Evolutionary conservation across 257 asterid species (phyloP).

Genomic region (Nyctanthes arbortristis): DNA sequence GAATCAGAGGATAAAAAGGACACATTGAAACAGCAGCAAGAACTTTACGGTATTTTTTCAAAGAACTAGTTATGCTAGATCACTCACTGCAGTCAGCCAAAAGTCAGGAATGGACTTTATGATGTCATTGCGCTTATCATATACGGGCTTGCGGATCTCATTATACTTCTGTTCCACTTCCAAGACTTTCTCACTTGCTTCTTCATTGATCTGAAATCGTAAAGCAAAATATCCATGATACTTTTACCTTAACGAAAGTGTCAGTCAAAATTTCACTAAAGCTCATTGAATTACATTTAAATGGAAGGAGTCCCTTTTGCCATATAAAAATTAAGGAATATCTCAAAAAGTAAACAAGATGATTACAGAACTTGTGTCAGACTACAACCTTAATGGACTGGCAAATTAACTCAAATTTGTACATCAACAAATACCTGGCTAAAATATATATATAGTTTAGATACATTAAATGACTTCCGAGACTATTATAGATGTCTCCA

Average conservation of each 20-base stretch:
- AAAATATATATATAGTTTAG: not conserved
- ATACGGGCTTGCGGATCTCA: conserved; percentile 78
- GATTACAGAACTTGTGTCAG: not conserved
- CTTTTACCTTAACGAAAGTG: not conserved
- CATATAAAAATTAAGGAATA: not conserved
- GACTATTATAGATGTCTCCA: not conserved
- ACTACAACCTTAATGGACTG: not conserved
- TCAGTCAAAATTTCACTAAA: conserved; percentile 8
- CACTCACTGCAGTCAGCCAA: conserved; percentile 94
- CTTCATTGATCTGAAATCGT: conserved; percentile 81
- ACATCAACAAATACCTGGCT: not conserved
- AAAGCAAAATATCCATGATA: conserved; percentile 3
- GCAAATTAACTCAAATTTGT: not conserved
- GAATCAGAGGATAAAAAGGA: not conserved
- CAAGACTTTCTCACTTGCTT: conserved; percentile 89
- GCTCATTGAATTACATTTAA: conserved; percentile 10
- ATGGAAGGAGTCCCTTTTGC: not conserved
- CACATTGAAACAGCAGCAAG: too few relatives aligned
- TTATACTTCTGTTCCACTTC: conserved; percentile 89
- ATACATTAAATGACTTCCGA: not conserved
- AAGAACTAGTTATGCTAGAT: not conserved
- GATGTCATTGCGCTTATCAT: conserved; percentile 73
- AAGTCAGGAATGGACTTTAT: conserved; percentile 83
- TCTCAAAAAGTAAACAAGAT: not conserved
- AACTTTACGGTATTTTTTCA: not conserved